phyloP scores from a whole-genome alignment of 2,329 filamentous ascomycete species.

The Aureobasidium sp. region DNA sequence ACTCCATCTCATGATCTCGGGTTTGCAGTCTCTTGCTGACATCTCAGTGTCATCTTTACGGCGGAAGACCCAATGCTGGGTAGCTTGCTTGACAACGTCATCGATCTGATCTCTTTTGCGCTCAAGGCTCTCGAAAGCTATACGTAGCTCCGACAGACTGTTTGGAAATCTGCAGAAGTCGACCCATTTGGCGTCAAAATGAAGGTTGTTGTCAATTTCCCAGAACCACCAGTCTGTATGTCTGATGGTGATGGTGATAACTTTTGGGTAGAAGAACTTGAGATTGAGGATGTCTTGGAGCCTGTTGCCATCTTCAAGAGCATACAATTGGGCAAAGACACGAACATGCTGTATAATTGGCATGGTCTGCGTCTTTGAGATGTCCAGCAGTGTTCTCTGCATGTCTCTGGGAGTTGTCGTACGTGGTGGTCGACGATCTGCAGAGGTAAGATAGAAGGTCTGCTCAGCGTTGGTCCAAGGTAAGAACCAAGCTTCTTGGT shows the following conservation, averaged over 20 bases:
- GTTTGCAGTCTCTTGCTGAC: conserved; percentile 21
- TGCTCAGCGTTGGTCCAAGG: conserved; percentile 12
- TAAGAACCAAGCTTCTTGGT: conserved; percentile 27
- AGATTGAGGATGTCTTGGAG: conserved; percentile 20
- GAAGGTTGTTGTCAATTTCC: conserved; percentile 27
- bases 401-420: conserved; percentile 3
- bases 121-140: conserved; percentile 45
- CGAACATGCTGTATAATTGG: conserved; percentile 11
- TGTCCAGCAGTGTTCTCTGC: neutral
- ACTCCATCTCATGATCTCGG: conserved; percentile 35
- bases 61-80: conserved; percentile 32
- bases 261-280: conserved; percentile 20
- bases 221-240: conserved; percentile 34
- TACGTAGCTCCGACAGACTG: conserved; percentile 30
- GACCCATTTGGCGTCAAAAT: conserved; percentile 25
- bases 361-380: neutral
- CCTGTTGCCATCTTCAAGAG: conserved; percentile 5
- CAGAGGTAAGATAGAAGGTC: conserved; percentile 13
- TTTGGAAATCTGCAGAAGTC: conserved; percentile 8
- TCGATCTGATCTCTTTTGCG: conserved; percentile 42
- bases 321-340: conserved; percentile 16
- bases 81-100: conserved; percentile 35
- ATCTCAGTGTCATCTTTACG: conserved; percentile 21
- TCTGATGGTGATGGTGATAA: conserved; percentile 30
- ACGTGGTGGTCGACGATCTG: conserved; percentile 8